These are phyloP conservation scores for Straminergon stramineum DNA, from an alignment of 225 moss, liverwort and hornwort species.

Conservation along the genomic window DNA sequence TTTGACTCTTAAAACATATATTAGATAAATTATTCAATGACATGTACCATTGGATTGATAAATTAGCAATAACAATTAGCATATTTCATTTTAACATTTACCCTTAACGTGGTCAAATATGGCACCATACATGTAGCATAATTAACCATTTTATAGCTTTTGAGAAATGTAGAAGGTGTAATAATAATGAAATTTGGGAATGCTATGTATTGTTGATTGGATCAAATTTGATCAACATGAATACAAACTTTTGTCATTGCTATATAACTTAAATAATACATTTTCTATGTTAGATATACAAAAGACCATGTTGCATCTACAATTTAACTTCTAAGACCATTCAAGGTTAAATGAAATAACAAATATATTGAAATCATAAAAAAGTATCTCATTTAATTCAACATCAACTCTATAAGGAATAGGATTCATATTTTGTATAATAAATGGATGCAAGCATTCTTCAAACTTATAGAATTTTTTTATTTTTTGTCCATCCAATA, in stretches of 20 bases:
- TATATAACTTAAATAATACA: too few relatives aligned
- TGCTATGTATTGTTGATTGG: neutral
- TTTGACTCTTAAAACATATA: neutral
- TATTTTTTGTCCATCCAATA: neutral
- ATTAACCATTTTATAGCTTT: rapidly evolving
- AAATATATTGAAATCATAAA: neutral
- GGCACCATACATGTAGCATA: neutral
- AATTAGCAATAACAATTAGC: neutral
- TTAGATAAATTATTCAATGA: neutral
- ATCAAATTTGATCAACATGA: rapidly evolving
- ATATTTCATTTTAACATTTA: neutral
- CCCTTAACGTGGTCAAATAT: neutral
- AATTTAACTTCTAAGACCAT: neutral
- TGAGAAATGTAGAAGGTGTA: neutral
- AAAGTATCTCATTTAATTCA: neutral
- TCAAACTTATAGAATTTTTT: neutral
- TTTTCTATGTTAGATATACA: neutral
- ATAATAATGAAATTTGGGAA: neutral
- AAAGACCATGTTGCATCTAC: neutral
- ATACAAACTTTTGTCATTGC: neutral
- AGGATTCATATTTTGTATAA: neutral
- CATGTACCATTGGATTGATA: neutral
- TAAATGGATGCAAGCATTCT: neutral
- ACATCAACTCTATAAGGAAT: neutral
- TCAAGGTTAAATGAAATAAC: neutral